A percentile compares a stretch with the other conserved stretches of the same genome.
These are phyloP conservation scores for Xylaria multiplex DNA, from an alignment of 2,329 filamentous ascomycete species.

Conservation along the genomic window DNA sequence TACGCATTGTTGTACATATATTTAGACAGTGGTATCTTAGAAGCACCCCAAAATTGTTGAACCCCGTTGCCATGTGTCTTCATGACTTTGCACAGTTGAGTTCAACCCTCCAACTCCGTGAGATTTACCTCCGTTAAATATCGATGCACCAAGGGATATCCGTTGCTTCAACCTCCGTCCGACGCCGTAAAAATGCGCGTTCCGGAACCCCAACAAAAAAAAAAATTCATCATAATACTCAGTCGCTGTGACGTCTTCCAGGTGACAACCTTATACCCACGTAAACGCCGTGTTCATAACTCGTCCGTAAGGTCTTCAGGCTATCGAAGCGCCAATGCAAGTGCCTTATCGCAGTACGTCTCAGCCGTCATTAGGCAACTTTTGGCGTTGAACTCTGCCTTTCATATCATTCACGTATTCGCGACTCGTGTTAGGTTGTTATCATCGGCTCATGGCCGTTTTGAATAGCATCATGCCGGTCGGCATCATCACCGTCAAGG, in stretches of 20 bases:
- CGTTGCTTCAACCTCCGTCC: neutral
- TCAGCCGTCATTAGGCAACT: neutral
- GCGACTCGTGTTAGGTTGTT: constrained; percentile 54
- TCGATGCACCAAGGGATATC: neutral
- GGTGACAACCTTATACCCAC: constrained; percentile 1
- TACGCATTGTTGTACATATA: constrained; percentile 38
- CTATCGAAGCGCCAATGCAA: neutral
- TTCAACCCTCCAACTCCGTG: neutral
- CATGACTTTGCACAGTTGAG: neutral
- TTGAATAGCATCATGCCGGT: constrained; percentile 44
- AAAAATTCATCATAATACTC: neutral
- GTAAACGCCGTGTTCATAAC: constrained; percentile 21
- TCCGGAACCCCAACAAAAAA: neutral
- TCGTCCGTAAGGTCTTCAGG: neutral
- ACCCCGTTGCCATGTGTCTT: neutral
- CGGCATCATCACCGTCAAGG: constrained; percentile 46
- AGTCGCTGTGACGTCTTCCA: neutral
- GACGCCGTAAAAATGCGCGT: constrained; percentile 6
- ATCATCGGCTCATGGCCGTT: constrained; percentile 62
- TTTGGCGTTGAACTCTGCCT: neutral
- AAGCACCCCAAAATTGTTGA: constrained; percentile 20
- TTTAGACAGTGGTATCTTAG: constrained; percentile 37
- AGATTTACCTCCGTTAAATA: neutral
- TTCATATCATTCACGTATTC: neutral
- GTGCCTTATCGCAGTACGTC: neutral